Evolutionary conservation across 2,329 filamentous ascomycete genomes (phyloP), one percentile per base, ranked within the genome.

Genomic region (Cytospora leucostoma): DNA sequence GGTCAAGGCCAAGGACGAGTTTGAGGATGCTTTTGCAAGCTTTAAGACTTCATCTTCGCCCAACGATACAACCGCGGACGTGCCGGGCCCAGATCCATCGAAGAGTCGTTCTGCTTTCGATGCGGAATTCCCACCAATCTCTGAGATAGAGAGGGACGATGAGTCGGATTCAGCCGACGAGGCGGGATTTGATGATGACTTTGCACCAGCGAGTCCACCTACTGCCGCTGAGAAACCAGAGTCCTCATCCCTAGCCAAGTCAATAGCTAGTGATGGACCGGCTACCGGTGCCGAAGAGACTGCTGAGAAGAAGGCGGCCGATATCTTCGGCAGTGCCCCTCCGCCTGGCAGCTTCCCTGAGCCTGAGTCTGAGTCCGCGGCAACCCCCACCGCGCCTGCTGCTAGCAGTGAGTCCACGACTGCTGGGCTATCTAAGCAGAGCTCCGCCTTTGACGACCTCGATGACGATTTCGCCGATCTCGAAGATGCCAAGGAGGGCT

Each of bases 111-210:
- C 83, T 3, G 79, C 76, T 61, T 90, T 91, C 70, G 84, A 88
- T 71, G 83, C 86, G 27, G 95, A 98, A 73, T 98, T 98, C 72
- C 95, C 95, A 37, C 95, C 94, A 0, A 97, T 98, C 65, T 88
- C 89, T n/a, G 92, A 94, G 73, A 78, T 97, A 63, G 89, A 91
- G 66, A 84, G 87, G 35, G 90, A 93, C 63, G 91, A 94, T 32
- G 89, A 96, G n/a, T 93, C 90, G 35, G 92, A 96, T 64, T 89
- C 88, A 35, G 89, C 88, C 61, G 90, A 86, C 65, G 91, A 85
- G 56, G 92, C 91, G 50, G 92, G 93, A 0, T 98, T 98, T 72
- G 94, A 96, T 56, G 95, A 99, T 72, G 89, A 97, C 74, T 98
- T 98, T 73, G 88, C 90, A 0, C 87, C 91, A 15, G 83, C 85